A percentile compares a stretch with the other conserved stretches of the same genome.
Evolutionary conservation across 2,329 filamentous ascomycete genomes (phyloP).

Genomic region (Botrytis fragariae): DNA sequence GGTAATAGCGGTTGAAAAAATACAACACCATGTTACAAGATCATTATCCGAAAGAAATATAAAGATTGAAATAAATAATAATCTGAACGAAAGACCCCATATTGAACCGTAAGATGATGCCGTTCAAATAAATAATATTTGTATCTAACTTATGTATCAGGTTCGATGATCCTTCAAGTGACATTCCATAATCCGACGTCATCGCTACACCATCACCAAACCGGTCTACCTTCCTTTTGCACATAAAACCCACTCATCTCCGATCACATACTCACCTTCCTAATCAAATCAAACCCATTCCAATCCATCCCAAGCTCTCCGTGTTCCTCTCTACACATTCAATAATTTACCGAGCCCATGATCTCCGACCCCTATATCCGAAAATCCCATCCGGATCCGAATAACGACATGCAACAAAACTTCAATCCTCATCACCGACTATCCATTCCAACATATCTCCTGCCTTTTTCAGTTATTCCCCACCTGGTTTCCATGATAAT

Average conservation of each 20-base stretch:
- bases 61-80: neutral
- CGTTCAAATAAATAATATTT: neutral
- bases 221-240: neutral
- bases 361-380: neutral
- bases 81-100: neutral
- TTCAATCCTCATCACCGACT: neutral
- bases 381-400: neutral
- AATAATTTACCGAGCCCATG: neutral
- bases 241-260: neutral
- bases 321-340: too few relatives aligned
- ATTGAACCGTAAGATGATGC: neutral
- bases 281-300: neutral
- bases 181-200: neutral
- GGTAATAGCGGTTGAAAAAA: neutral
- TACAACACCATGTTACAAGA: accelerated
- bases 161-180: neutral
- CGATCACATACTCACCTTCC: neutral
- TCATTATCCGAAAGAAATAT: neutral
- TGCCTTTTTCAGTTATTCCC: neutral
- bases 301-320: neutral
- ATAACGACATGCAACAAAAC: neutral
- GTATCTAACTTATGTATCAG: neutral
- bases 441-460: neutral
- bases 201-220: neutral
- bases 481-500: too few relatives aligned